Evolutionary conservation across 805 yeast genomes (phyloP), one percentile per base, ranked within the genome.

Genomic region (Maudiozyma bulderi): DNA sequence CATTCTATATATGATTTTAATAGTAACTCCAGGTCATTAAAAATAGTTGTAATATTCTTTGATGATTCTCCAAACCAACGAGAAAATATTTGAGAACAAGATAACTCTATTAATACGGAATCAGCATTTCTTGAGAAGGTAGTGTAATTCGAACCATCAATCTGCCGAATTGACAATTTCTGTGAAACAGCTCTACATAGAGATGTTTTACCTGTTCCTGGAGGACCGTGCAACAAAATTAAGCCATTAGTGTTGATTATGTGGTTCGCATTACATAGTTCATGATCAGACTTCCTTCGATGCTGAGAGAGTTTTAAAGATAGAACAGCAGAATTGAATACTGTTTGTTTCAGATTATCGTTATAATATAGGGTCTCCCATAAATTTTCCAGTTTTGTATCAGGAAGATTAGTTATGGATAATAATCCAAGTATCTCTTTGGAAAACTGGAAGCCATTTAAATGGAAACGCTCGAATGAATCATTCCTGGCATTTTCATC

Each of bases 31-130:
- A 73, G 52, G 32, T 67, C 68, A 13, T 59, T 57, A 47, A 74
- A 73, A 15, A 74, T 52, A 10, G 50, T 48, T 26, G 65, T 66
- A 13, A 74, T 53, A 45, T 72, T 71, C 47, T 70, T 72, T 5
- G 76, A 68, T 30, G 75, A 70, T 52, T 74, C 76, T 6, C 76
- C 76, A 52, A 69, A 67, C 71, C 75, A 74, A 52, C 72, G 64
- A 4, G 78, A 73, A 47, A 73, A 72, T 1, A 74, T 57, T 37
- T 65, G 61, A 7, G 74, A 69, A 48, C 76, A 72, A 1, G 73
- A 65, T 2, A 73, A 46, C 48, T 74, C 77, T n/a, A 74, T 53
- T 9, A 73, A 49, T 2, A 66, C 48, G 0, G 72, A 70, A 15
- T 54, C 55, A 14, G 53, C 45, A 11, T 44, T 20, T n/a, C 40